Conservation (phyloP, 331 rosid species). For the Quercus tomentella region DNA sequence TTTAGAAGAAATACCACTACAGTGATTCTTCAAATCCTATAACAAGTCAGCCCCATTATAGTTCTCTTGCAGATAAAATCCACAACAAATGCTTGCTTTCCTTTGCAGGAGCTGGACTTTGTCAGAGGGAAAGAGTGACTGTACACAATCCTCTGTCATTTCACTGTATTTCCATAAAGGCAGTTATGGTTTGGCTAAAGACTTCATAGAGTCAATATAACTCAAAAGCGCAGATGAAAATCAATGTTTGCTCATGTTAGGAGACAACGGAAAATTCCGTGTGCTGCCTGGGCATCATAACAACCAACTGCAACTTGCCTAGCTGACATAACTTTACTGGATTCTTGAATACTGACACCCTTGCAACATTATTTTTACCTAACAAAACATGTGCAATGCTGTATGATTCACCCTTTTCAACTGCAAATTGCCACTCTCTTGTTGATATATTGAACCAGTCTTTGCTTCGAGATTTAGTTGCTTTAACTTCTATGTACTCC, state of each 20-base stretch:
- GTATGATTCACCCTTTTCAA: slow-evolving; percentile 66
- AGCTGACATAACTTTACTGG: slow-evolving; percentile 62
- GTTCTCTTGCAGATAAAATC: too few species aligned
- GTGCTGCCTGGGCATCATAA: slow-evolving; percentile 56
- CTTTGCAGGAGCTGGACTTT: too few species aligned
- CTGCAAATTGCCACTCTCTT: slow-evolving; percentile 85
- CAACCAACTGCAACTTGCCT: slow-evolving; percentile 60
- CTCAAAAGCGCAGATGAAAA: neutral
- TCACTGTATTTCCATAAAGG: neutral
- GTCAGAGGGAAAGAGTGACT: neutral
- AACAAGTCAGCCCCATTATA: too few species aligned
- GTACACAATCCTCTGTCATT: neutral
- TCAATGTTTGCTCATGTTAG: slow-evolving; percentile 9
- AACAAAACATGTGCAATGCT: slow-evolving; percentile 65
- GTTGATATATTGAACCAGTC: slow-evolving; percentile 79
- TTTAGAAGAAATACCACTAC: too few species aligned
- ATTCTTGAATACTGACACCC: slow-evolving; percentile 54
- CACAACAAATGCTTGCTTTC: too few species aligned
- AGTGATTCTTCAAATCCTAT: too few species aligned
- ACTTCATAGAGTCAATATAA: neutral
- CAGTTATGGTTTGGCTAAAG: neutral
- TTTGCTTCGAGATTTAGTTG: slow-evolving; percentile 66
- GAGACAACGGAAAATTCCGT: slow-evolving; percentile 34
- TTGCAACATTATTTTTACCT: slow-evolving; percentile 39
- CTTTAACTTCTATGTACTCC: slow-evolving; percentile 81